phyloP scores from a whole-genome alignment of 2,329 filamentous ascomycete genomes.

The Aureobasidium sp. region DNA sequence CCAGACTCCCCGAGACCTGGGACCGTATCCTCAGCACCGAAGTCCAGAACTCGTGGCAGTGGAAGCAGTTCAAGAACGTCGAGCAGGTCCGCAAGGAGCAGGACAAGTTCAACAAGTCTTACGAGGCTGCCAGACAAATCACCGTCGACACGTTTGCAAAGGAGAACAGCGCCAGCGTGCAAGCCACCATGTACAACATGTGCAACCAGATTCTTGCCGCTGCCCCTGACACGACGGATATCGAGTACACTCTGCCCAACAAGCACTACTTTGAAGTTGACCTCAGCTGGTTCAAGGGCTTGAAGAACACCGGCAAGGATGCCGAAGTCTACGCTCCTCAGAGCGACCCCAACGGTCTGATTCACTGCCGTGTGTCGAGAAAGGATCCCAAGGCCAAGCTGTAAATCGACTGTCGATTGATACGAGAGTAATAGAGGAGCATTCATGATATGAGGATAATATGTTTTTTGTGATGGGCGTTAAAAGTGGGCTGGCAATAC shows the following conservation, averaged over 20 bases:
- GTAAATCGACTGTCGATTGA: slow-evolving; percentile 20
- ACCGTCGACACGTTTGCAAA: slow-evolving; percentile 88
- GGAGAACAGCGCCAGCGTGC: slow-evolving; percentile 87
- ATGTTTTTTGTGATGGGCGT: not conserved
- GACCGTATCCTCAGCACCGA: slow-evolving; percentile 94
- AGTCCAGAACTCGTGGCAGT: slow-evolving; percentile 80
- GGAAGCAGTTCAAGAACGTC: slow-evolving; percentile 63
- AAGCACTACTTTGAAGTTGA: slow-evolving; percentile 99
- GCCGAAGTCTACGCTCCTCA: slow-evolving; percentile 95
- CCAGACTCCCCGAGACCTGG: slow-evolving; percentile 82
- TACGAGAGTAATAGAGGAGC: not conserved
- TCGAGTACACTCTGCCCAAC: slow-evolving; percentile 84
- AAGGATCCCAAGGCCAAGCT: slow-evolving; percentile 37
- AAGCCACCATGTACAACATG: slow-evolving; percentile 99
- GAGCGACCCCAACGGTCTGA: slow-evolving; percentile 86
- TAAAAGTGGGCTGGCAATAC: slow-evolving; percentile 11
- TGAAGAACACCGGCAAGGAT: slow-evolving; percentile 92
- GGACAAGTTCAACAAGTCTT: slow-evolving; percentile 70
- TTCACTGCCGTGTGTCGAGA: slow-evolving; percentile 81
- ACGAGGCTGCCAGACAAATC: slow-evolving; percentile 68
- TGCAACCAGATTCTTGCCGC: slow-evolving; percentile 73
- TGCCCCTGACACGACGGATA: slow-evolving; percentile 63
- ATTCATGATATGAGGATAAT: slow-evolving; percentile 3
- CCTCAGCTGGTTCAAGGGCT: slow-evolving; percentile 89
- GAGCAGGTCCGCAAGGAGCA: slow-evolving; percentile 59